Evolutionary conservation across 345 rosid species (phyloP), one percentile per base, ranked within the genome.

Genomic region (Moringa oleifera): DNA sequence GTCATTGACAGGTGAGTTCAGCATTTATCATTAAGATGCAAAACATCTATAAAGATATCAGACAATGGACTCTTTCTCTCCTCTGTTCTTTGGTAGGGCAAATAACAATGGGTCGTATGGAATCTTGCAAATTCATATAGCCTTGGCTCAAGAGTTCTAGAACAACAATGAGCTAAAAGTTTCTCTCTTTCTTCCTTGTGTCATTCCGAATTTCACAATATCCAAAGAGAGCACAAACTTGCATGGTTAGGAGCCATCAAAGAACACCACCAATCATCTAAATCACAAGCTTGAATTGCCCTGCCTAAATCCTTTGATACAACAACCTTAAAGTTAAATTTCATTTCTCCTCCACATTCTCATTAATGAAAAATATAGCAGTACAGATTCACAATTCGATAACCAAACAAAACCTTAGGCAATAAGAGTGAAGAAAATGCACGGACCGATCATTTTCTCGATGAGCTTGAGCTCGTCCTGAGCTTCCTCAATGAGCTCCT

Each of bases 401-500:
- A 53, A 53, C 18, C 24, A 3, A 20, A 53, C 24, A 22, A 53
- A 53, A 22, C 0, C 68, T 33, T 33, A 19, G 18, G 20, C 13
- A n/a, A 17, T 1, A 33, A 12, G 0, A 28, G 24, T 6, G 12
- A 19, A 20, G 25, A 20, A 21, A 57, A n/a, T 16, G 19, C 12
- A 78, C 90, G 51, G 25, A 94, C 97, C 99, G 73, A 90, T 94
- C 96, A 94, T 94, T 75, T 87, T 88, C 2, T 66, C 84, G 56
- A 88, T 81, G 74, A 90, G 95, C n/a, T 80, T 90, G 80, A 90
- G 95, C 81, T 94, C 95, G 61, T 94, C 97, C 23, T 45, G 78
- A 20, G 99, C 99, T 76, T 88, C 97, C 74, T 94, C 99, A 41
- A 94, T 82, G 52, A 94, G 94, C 85, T 91, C 97, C 75, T 95